phyloP scores from a whole-genome alignment of 202 grass and related monocot genomes.

The Dendrocalamus latiflorus region DNA sequence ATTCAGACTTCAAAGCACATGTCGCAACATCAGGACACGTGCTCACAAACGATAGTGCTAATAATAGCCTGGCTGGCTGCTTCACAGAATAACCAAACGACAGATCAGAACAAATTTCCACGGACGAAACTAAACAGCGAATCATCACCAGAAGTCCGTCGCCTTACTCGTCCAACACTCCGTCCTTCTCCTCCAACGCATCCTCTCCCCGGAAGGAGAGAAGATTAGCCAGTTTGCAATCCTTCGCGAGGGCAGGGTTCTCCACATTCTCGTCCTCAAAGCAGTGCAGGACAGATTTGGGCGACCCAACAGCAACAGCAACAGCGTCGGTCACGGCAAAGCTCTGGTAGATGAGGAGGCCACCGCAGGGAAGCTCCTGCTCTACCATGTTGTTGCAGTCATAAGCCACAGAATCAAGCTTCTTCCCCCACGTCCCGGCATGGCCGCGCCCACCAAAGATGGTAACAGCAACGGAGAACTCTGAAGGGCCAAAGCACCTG shows the following conservation, averaged over 20 bases:
- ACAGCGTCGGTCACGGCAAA: conserved; percentile 31
- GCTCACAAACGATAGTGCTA: conserved; percentile 19
- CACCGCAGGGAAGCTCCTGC: conserved; percentile 61
- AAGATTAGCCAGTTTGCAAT: conserved; percentile 36
- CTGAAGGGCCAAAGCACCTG: conserved; percentile 61
- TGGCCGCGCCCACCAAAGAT: conserved; percentile 51
- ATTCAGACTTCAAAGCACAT: conserved; percentile 20
- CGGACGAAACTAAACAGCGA: conserved; percentile 15
- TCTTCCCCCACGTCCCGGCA: conserved; percentile 58
- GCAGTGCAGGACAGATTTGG: conserved; percentile 50
- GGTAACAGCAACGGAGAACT: conserved; percentile 86
- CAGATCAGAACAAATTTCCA: neutral
- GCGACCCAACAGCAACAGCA: conserved; percentile 26
- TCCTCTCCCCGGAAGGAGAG: conserved; percentile 36
- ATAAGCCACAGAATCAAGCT: conserved; percentile 47
- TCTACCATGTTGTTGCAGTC: conserved; percentile 54
- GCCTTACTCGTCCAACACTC: conserved; percentile 32
- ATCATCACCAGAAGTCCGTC: conserved; percentile 34
- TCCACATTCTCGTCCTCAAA: conserved; percentile 1
- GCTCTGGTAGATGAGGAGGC: conserved; percentile 69
- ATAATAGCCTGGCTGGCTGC: conserved; percentile 61
- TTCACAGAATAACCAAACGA: conserved; percentile 40
- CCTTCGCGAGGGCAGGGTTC: conserved; percentile 14
- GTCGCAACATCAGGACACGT: neutral
- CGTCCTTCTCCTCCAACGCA: conserved; percentile 21